These are phyloP conservation scores for Cyberlindnera xishuangbannaensis DNA, from an alignment of 805 yeast genomes.

Conservation along the genomic window DNA sequence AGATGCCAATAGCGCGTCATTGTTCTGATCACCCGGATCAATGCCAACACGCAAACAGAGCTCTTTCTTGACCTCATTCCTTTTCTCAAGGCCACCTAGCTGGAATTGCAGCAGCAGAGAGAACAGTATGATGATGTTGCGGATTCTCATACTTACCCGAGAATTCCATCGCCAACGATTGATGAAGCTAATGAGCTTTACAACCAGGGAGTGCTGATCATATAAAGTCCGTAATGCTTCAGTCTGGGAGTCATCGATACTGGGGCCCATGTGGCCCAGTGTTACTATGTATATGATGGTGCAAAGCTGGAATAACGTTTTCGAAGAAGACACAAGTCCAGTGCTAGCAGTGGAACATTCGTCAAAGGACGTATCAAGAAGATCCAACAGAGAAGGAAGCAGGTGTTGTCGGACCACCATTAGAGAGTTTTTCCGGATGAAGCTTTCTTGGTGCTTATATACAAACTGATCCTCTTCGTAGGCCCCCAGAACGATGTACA, in stretches of 20 bases:
- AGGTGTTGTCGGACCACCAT: constrained; percentile 6
- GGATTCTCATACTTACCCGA: constrained; percentile 38
- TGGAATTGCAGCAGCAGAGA: constrained; percentile 51
- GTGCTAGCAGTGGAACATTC: constrained; percentile 1
- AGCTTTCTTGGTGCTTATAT: constrained; percentile 5
- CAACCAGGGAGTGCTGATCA: constrained; percentile 34
- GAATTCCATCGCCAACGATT: constrained; percentile 65
- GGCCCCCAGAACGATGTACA: constrained; percentile 16
- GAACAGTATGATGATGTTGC: constrained; percentile 49
- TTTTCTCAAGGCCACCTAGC: constrained; percentile 50
- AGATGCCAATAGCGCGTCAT: constrained; percentile 46
- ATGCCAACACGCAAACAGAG: constrained; percentile 36
- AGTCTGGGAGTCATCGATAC: constrained; percentile 4
- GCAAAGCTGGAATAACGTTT: constrained; percentile 12
- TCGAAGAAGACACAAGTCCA: constrained; percentile 9
- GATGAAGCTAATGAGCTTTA: constrained; percentile 40
- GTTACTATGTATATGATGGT: constrained; percentile 12
- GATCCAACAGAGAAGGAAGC: constrained; percentile 5
- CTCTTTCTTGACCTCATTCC: constrained; percentile 40
- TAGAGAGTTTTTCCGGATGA: constrained; percentile 8
- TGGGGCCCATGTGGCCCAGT: constrained; percentile 6
- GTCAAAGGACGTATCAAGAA: constrained; percentile 8
- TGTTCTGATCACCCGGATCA: constrained; percentile 20
- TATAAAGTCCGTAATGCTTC: constrained; percentile 12
- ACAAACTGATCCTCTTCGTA: constrained; percentile 8